These are phyloP conservation scores for Niebla homalea DNA, from an alignment of 495 filamentous ascomycete species.

Conservation along the genomic window DNA sequence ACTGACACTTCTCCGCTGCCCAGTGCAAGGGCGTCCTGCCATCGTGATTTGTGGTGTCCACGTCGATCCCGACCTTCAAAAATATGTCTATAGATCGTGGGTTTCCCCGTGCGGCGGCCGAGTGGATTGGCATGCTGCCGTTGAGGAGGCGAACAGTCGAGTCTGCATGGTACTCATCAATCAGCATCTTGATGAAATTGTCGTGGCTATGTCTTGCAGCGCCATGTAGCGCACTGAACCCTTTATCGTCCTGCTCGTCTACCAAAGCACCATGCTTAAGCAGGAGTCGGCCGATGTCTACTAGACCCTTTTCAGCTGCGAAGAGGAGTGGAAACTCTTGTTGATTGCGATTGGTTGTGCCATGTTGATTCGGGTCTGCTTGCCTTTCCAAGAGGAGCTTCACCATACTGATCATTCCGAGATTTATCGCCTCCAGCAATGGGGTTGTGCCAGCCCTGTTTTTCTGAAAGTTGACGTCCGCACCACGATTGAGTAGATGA, in stretches of 20 bases:
- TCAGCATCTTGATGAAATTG: background rate
- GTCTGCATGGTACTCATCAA: background rate
- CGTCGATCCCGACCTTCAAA: slow-evolving; percentile 28
- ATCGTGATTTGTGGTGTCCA: slow-evolving; percentile 14
- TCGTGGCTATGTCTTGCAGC: background rate
- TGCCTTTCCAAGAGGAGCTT: background rate
- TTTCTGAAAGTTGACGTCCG: background rate
- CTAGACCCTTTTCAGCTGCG: background rate
- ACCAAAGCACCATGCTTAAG: slow-evolving; percentile 3
- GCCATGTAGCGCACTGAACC: background rate
- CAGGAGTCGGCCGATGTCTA: slow-evolving; percentile 4
- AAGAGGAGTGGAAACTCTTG: slow-evolving; percentile 1
- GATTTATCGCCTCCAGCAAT: background rate
- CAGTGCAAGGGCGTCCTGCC: slow-evolving; percentile 1
- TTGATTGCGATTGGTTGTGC: background rate
- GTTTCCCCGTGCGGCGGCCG: background rate
- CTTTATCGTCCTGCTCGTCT: background rate
- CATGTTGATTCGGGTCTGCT: background rate
- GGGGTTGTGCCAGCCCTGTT: background rate
- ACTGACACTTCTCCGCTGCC: slow-evolving; percentile 7
- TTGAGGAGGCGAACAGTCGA: background rate
- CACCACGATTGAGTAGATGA: background rate
- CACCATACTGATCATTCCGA: background rate
- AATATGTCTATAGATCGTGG: background rate
- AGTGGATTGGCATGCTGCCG: background rate